A percentile compares a stretch with the other conserved stretches of the same genome.
Conservation (phyloP, 768 basidiomycete genomes). For the Mycena kentingensis region DNA sequence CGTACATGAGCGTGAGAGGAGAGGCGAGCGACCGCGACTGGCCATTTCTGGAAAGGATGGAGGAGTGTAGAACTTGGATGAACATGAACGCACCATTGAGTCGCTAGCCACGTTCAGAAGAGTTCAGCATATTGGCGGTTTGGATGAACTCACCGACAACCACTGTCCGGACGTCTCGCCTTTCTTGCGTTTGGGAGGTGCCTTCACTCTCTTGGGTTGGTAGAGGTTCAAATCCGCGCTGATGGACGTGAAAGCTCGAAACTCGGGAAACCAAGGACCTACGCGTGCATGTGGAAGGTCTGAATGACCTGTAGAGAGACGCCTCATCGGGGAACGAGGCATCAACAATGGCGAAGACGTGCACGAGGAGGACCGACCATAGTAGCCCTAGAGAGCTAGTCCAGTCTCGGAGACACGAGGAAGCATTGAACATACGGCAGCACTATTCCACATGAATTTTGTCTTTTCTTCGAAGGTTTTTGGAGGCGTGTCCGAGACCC, state of each 20-base stretch:
- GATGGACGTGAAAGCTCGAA: not conserved
- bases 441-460: not conserved
- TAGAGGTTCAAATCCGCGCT: constrained; percentile 9
- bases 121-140: not conserved
- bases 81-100: constrained; percentile 7
- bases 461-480: not conserved
- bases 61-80: not conserved
- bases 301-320: not conserved
- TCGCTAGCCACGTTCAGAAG: not conserved
- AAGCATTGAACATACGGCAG: not conserved
- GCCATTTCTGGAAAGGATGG: not conserved
- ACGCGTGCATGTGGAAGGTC: constrained; percentile 1
- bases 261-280: not conserved
- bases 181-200: constrained; percentile 8
- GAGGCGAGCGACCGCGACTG: not conserved
- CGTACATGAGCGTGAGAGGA: not conserved
- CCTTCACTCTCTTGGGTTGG: constrained; percentile 5
- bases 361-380: not conserved
- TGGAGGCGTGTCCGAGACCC: not conserved
- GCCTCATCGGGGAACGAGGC: not conserved
- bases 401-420: no score
- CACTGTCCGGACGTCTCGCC: constrained; percentile 11
- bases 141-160: constrained; percentile 8
- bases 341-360: no score
- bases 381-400: constrained; percentile 1